Percentiles rank a stretch among this genome's conserved stretches.
phyloP scores from a whole-genome alignment of 2,329 filamentous ascomycete species.

The Tolypocladium album region DNA sequence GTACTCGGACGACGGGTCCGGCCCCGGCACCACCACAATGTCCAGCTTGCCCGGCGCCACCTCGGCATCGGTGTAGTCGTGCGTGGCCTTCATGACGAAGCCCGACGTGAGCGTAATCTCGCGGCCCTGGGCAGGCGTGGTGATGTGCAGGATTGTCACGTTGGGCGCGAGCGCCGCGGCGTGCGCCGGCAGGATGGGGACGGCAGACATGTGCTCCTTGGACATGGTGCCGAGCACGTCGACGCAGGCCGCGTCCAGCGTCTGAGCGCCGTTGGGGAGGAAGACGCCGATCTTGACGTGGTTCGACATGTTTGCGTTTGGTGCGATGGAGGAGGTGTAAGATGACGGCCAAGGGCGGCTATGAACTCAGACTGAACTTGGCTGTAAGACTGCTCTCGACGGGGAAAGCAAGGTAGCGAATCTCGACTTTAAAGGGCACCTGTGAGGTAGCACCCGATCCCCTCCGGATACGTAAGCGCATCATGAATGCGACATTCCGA shows the following conservation, averaged over 20 bases:
- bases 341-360: background rate
- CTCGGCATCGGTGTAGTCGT: constrained; percentile 30
- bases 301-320: constrained; percentile 4
- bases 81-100: constrained; percentile 26
- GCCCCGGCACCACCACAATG: constrained; percentile 39
- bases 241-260: constrained; percentile 39
- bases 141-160: constrained; percentile 36
- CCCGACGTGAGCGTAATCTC: constrained; percentile 30
- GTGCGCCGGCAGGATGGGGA: constrained; percentile 22
- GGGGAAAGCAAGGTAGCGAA: background rate
- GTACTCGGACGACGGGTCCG: constrained; percentile 26
- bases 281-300: constrained; percentile 38
- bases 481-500: background rate
- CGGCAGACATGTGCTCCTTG: constrained; percentile 28
- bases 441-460: background rate
- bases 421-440: background rate
- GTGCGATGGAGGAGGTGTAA: background rate
- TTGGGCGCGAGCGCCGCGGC: constrained; percentile 29
- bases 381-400: background rate
- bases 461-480: background rate
- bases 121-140: constrained; percentile 21
- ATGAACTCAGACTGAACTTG: too few species aligned
- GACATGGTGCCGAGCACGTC: constrained; percentile 38
- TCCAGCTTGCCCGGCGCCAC: constrained; percentile 41
- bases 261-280: constrained; percentile 32